Percentiles rank a stretch among this genome's conserved stretches.
Conservation (phyloP, 2,329 filamentous ascomycete genomes). For the Pseudopithomyces chartarum region DNA sequence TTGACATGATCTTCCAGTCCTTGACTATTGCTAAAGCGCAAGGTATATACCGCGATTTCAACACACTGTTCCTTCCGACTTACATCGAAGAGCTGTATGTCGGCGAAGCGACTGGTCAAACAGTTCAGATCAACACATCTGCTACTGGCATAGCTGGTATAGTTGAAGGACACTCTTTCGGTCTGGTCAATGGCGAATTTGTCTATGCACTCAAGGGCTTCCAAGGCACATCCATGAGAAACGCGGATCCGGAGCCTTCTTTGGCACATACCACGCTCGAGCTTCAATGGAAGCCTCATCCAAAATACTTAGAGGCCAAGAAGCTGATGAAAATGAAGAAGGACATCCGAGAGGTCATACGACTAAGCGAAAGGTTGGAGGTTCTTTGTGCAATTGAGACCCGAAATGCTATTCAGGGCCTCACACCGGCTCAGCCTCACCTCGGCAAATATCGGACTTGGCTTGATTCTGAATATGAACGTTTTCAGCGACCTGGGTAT, state of each 20-base stretch:
- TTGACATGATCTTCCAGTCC: slow-evolving; percentile 14
- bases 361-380: background rate
- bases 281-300: slow-evolving; percentile 14
- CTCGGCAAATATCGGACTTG: slow-evolving; percentile 1
- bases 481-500: background rate
- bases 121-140: background rate
- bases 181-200: background rate
- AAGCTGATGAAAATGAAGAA: slow-evolving; percentile 3
- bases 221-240: background rate
- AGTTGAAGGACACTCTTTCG: background rate
- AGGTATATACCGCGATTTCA: slow-evolving; percentile 5
- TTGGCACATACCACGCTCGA: background rate
- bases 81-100: slow-evolving; percentile 18
- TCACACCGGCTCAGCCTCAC: background rate
- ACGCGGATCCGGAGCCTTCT: background rate
- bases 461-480: slow-evolving; percentile 5
- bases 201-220: background rate
- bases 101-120: background rate
- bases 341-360: background rate
- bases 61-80: slow-evolving; percentile 11
- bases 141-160: background rate
- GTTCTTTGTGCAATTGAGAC: background rate
- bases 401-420: background rate
- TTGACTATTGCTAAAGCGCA: slow-evolving; percentile 4
- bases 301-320: background rate